Evolutionary conservation across 2,329 filamentous ascomycete genomes (phyloP), one percentile per base, ranked within the genome.

Genomic region (Monilinia polystroma): DNA sequence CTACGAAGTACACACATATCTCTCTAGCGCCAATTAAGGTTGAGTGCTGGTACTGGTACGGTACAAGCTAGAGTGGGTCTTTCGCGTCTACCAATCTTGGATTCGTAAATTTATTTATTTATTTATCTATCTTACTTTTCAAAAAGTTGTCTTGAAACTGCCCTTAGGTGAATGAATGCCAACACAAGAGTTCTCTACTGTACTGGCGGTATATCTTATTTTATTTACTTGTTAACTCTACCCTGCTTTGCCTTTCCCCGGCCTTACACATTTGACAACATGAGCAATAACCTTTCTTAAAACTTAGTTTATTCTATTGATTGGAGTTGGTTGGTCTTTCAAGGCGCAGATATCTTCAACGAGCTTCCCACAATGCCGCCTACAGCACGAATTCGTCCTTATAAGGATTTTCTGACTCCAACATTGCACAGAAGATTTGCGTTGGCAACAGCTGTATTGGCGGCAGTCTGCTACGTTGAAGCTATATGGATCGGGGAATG

Each of bases 381-480:
- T 68, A 68, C 74, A 49, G 68, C 69, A 56, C 69, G 73, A 71
- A 75, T 75, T 72, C 76, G 72, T 72, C 75, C 76, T 70, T 79
- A 80, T 75, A 77, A 83, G 82, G 92, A 97, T 80, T 96, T 96
- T 78, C 81, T 97, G 72, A 96, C 94, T 69, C 93, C 94, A 60
- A 89, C 90, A 63, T 82, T 97, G 70, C 94, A 98, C 78, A 85
- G 91, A 74, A 87, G 93, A 74, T 98, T 97, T 79, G 89, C 90
- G 59, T 88, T 88, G 70, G 92, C 92, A 16, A 90, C 90, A 58
- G 83, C 85, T 18, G 81, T 91, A 70, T 82, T 93, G 18, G 80
- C 95, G 12, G 79, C 83, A 58, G 81, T 92, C 66, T 92, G 91
- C 75, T 96, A 95, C 77, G 65, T 85, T 49, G 86, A 92, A 75